Evolutionary conservation across 192 early-diverging fungal species (phyloP), one percentile per base, ranked within the genome.

Genomic region (Podila clonocystis): DNA sequence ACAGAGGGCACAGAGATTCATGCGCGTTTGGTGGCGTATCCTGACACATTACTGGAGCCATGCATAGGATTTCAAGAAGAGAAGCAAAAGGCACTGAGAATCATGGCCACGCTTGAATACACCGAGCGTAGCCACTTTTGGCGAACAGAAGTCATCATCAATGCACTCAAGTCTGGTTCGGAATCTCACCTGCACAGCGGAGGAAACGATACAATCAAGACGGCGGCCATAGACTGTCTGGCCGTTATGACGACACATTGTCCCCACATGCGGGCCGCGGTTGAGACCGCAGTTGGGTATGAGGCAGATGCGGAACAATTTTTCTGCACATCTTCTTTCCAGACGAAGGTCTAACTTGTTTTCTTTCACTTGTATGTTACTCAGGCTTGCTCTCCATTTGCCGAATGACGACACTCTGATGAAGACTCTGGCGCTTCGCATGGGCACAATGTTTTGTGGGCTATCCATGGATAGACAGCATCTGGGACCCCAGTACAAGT

Each of bases 1-100:
- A 34, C 45, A 2, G 70, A 72, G 28, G 71, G 77, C 13, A 72
- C 68, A 19, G 77, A 72, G 36, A 71, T 73, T 45, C 62, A 68
- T 20, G 19, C 61, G 9, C 70, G 71, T 4, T 60, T 80, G 9
- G 36, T 61, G 30, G 63, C 55, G 22, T 64, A 68, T 20, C 60
- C 77, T 4, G 36, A 15, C 13, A 12, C 36, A 12, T 58, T 80
- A 2, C 67, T 80, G 8, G 60, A 69, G 45, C 60, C 70, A 26
- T 65, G 66, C 33, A 22, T 69, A 9, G 48, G 77, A 19, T 73
- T 80, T 52, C 9, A 49, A 5, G 19, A 55, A 5, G 61, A 80
- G 7, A 68, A 72, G 30, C 5, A 49, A 19, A 68, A 73, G 31
- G 77, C 77, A 24, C n/a, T 80, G n/a, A 50, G n/a, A 26, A 34